Evolutionary conservation across 2,329 filamentous ascomycete species (phyloP).

Genomic region (Rutstroemia sp.): DNA sequence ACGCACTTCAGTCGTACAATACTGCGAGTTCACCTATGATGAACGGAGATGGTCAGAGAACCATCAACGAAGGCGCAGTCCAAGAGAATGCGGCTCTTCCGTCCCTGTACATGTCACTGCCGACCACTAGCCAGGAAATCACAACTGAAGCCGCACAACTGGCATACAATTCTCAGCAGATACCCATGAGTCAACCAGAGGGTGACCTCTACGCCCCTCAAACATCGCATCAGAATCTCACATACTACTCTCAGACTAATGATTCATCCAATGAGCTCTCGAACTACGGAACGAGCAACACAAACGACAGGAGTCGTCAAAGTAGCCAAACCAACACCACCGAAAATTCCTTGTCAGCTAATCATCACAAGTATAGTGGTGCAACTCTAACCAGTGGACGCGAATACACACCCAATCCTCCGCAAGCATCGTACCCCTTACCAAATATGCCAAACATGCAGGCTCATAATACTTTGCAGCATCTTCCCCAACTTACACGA

Average conservation of each 20-base stretch:
- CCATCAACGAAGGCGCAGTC: background rate
- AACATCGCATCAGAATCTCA: background rate
- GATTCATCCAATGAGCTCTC: background rate
- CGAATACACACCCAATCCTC: background rate
- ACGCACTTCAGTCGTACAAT: background rate
- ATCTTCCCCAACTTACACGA: background rate
- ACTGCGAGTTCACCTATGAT: background rate
- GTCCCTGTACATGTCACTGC: constrained; percentile 16
- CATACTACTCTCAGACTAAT: background rate
- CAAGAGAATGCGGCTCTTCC: constrained; percentile 12
- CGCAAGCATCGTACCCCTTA: background rate
- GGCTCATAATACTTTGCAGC: background rate
- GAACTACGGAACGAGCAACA: constrained; percentile 3
- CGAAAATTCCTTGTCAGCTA: background rate
- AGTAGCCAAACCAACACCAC: constrained; percentile 5
- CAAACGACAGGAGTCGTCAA: constrained; percentile 6
- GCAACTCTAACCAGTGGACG: background rate
- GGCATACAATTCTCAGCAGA: constrained; percentile 2
- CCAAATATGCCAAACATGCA: background rate
- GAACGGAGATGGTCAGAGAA: background rate
- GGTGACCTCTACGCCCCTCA: background rate
- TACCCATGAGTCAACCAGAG: background rate
- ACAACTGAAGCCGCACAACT: background rate
- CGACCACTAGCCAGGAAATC: constrained; percentile 22
- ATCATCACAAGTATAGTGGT: constrained; percentile 6